Evolutionary conservation across 768 basidiomycete genomes (phyloP).

Genomic region (Rhodotorula diobovata): DNA sequence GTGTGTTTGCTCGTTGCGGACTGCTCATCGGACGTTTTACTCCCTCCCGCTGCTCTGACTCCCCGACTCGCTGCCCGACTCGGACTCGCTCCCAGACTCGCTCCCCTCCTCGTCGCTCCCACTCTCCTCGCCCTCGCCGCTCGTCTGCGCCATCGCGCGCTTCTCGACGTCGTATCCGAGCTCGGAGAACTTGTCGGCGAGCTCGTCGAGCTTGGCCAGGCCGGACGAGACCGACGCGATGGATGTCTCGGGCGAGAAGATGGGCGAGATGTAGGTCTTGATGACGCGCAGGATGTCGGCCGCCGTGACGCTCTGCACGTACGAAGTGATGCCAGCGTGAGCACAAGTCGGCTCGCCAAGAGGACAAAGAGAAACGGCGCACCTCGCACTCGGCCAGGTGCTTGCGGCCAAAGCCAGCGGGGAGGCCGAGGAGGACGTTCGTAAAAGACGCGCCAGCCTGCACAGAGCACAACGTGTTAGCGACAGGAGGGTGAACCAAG

Average conservation of each 20-base stretch:
- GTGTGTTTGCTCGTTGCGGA: neutral
- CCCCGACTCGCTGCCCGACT: constrained; percentile 30
- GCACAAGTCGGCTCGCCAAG: too few relatives aligned
- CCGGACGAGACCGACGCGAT: constrained; percentile 77
- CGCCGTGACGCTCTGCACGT: constrained; percentile 67
- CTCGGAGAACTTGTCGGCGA: constrained; percentile 59
- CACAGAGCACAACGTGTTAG: neutral
- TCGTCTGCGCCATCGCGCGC: constrained; percentile 56
- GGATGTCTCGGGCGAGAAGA: constrained; percentile 73
- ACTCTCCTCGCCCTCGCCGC: constrained; percentile 43
- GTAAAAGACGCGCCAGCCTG: constrained; percentile 77
- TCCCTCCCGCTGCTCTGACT: constrained; percentile 2
- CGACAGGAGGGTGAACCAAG: neutral
- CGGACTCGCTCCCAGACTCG: constrained; percentile 34
- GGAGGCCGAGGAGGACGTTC: constrained; percentile 81
- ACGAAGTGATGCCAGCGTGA: too few relatives aligned
- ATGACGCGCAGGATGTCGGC: constrained; percentile 68
- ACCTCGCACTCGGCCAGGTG: constrained; percentile 68
- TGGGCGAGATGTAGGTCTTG: constrained; percentile 69
- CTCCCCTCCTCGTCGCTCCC: constrained; percentile 34
- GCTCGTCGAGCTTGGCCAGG: constrained; percentile 69
- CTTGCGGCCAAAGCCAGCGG: constrained; percentile 66
- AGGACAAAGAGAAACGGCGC: neutral
- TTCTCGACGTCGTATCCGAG: constrained; percentile 77
- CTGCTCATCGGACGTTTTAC: neutral